Conservation (phyloP, 805 yeast genomes). For the Debaryomyces hansenii region DNA sequence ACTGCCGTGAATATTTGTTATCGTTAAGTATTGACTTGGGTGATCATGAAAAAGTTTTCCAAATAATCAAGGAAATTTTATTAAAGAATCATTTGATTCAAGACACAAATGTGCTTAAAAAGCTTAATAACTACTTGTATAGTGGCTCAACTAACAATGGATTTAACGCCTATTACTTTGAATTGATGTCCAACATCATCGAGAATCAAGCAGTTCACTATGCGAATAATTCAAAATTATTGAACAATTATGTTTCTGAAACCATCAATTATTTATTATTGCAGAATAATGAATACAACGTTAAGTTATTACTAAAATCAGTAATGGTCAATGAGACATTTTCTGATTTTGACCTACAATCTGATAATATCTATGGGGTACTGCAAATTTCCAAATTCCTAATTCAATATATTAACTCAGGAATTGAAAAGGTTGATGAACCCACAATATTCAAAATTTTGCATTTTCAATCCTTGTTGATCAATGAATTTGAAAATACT, state of each 20-base stretch:
- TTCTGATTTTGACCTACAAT: conserved; percentile 22
- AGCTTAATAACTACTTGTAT: conserved; percentile 28
- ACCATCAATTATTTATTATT: conserved; percentile 20
- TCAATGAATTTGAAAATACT: conserved; percentile 39
- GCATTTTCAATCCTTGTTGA: conserved; percentile 28
- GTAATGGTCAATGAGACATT: conserved; percentile 25
- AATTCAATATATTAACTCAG: conserved; percentile 10
- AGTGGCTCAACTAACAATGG: conserved; percentile 22
- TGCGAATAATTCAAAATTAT: conserved; percentile 12
- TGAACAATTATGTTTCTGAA: conserved; percentile 34
- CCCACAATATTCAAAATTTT: conserved; percentile 17
- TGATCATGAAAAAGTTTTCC: conserved; percentile 34
- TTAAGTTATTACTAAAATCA: conserved; percentile 28
- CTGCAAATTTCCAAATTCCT: conserved; percentile 22
- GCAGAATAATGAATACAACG: conserved; percentile 11
- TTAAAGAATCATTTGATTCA: conserved; percentile 28
- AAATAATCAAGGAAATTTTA: conserved; percentile 35
- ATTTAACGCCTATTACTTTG: conserved; percentile 26
- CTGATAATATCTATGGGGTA: conserved; percentile 34
- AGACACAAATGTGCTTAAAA: conserved; percentile 28
- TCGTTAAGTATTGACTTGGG: conserved; percentile 31
- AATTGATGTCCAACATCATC: conserved; percentile 31
- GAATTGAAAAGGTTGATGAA: conserved; percentile 6
- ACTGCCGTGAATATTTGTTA: conserved; percentile 30
- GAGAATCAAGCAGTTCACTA: conserved; percentile 34